phyloP scores from a whole-genome alignment of 2,329 filamentous ascomycete species.

The Emmonsiellopsis sp. region DNA sequence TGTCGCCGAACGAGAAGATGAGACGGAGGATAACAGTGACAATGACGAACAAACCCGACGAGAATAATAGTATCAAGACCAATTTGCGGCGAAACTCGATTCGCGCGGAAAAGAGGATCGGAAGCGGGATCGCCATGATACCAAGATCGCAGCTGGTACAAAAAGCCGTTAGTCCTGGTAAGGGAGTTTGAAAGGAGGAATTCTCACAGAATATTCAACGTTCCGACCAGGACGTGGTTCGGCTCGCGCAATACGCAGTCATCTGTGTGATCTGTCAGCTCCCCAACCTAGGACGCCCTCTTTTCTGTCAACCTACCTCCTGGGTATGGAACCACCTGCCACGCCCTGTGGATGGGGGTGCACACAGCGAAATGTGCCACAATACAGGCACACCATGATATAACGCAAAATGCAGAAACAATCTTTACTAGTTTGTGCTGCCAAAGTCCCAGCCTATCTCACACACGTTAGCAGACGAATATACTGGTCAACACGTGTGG shows the following conservation, averaged over 20 bases:
- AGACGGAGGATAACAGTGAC: neutral
- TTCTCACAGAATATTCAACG: conserved; percentile 12
- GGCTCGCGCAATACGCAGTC: conserved; percentile 12
- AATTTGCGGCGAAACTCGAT: conserved; percentile 11
- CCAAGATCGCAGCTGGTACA: conserved; percentile 13
- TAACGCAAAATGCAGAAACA: conserved; percentile 15
- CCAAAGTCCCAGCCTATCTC: conserved; percentile 16
- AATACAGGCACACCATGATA: conserved; percentile 20
- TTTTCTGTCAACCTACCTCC: neutral
- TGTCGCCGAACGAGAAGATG: neutral
- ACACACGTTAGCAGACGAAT: neutral
- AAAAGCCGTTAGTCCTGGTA: too few species aligned
- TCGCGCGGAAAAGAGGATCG: conserved; percentile 11
- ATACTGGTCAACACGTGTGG: neutral
- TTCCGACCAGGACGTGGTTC: conserved; percentile 13
- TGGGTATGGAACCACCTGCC: conserved; percentile 13
- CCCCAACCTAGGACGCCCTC: neutral
- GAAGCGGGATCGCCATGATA: conserved; percentile 13
- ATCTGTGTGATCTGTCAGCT: conserved; percentile 1
- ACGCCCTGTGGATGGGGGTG: conserved; percentile 7
- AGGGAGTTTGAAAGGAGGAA: too few species aligned
- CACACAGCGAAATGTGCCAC: conserved; percentile 12
- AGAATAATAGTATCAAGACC: conserved; percentile 6
- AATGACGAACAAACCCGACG: neutral
- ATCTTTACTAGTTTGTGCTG: conserved; percentile 16